Conservation (phyloP, 495 filamentous ascomycete species). For the Oidiodendron maius region DNA sequence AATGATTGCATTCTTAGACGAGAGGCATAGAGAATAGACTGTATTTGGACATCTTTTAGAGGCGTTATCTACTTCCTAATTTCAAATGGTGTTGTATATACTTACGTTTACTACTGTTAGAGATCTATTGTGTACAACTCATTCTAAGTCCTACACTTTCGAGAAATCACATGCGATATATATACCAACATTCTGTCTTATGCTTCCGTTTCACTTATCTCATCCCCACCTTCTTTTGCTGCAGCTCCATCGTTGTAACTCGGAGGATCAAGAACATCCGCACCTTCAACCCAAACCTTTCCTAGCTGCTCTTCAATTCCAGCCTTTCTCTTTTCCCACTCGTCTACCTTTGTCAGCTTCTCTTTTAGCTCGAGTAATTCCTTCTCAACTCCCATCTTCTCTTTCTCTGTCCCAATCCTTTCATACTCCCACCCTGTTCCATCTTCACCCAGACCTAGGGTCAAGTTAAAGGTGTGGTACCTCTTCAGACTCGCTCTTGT, state of each 20-base stretch:
- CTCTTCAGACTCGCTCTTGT: constrained; percentile 90
- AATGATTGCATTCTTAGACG: too few species aligned
- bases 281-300: constrained; percentile 46
- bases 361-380: constrained; percentile 82
- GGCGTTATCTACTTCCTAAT: too few species aligned
- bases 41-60: too few species aligned
- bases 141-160: too few species aligned
- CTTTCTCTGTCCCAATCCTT: constrained; percentile 83
- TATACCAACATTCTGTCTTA: too few species aligned
- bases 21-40: too few species aligned
- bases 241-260: constrained; percentile 4
- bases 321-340: constrained; percentile 71
- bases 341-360: constrained; percentile 70
- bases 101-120: too few species aligned
- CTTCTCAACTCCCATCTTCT: constrained; percentile 85
- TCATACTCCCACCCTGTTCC: constrained; percentile 79
- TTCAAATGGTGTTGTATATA: too few species aligned
- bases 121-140: too few species aligned
- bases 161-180: too few species aligned
- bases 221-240: background rate
- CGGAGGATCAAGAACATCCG: constrained; percentile 14
- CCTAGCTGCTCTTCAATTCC: constrained; percentile 59
- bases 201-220: too few species aligned
- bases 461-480: constrained; percentile 87
- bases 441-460: constrained; percentile 64